phyloP scores from a whole-genome alignment of 331 rosid genomes.

The Rhamnella rubrinervis region DNA sequence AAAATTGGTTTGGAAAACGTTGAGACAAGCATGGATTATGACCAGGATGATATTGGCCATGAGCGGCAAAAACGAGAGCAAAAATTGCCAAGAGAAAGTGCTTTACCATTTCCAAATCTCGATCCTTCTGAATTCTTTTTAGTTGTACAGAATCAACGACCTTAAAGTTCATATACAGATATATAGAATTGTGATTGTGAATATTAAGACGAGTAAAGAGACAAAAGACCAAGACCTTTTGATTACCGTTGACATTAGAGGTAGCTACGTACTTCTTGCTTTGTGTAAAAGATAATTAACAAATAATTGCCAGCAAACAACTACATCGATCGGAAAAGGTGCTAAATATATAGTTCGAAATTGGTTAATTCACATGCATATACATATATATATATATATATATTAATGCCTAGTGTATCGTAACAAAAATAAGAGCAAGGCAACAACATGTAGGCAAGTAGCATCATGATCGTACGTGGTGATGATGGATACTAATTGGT shows the following conservation, averaged over 20 bases:
- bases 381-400: no score
- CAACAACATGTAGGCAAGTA: no score
- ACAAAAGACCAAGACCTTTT: not conserved
- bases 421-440: no score
- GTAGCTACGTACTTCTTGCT: not conserved
- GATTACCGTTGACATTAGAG: not conserved
- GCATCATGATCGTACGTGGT: no score
- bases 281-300: not conserved
- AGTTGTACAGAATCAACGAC: no score
- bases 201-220: not conserved
- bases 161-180: not conserved
- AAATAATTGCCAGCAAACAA: no score
- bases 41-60: constrained; percentile 6
- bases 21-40: not conserved
- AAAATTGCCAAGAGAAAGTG: not conserved
- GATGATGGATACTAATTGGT: no score
- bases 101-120: not conserved
- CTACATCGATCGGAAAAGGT: no score
- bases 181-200: not conserved
- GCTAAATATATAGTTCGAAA: no score
- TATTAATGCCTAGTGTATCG: no score
- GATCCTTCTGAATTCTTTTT: not conserved
- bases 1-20: not conserved
- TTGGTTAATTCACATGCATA: no score
- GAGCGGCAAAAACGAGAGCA: not conserved